Base-by-base conservation (phyloP, 371 early-diverging fungal genomes). In the Zychaea mexicana region DNA sequence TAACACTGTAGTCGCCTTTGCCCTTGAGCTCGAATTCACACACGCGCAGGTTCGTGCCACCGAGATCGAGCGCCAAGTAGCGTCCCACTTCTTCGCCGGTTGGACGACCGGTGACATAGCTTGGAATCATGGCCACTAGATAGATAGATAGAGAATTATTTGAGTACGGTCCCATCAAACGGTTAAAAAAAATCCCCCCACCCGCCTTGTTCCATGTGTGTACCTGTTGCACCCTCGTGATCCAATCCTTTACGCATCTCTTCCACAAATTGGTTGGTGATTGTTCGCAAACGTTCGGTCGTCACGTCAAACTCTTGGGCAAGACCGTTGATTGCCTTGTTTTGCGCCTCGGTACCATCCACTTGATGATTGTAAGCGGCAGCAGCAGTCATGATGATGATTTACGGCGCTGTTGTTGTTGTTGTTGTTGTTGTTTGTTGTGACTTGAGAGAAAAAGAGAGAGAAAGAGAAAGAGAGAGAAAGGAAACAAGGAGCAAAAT, bases 31-130 rank as follows among this genome's bases (percentile, higher is more conserved):
- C 79, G 21, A 96, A 89, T 60, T 88, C 84, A 69, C 94, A 94
- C 2, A 97, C 94, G 30, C 98, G 90, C 64, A 97, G 83, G 71
- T 96, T 94, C 65, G 96, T 93, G 52, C 98, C 97, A 57, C 97
- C 98, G 26, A 97, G 78, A 77, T 97, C 97, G 56, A 98, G 83
- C 15, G 96, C 96, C 57, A 98, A 82, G 72, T 85, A 95, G n/a
- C 82, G 78, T 57, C 96, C 97, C 31, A 72, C 85, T 73, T 96
- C 96, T 63, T 85, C 73, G 55, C 95, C 95, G 17, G 85, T 88
- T 31, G 96, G 96, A 21, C 86, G 80, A 30, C 87, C 82, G 32
- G 84, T 76, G 58, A 97, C 94, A 79, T 84, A 96, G 7, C 94
- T 91, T 26, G 96, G 96, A 64, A 96, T 85, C 85, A 78, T 81